Conservation (phyloP, 768 basidiomycete species). For the Favolaschia claudopus region DNA sequence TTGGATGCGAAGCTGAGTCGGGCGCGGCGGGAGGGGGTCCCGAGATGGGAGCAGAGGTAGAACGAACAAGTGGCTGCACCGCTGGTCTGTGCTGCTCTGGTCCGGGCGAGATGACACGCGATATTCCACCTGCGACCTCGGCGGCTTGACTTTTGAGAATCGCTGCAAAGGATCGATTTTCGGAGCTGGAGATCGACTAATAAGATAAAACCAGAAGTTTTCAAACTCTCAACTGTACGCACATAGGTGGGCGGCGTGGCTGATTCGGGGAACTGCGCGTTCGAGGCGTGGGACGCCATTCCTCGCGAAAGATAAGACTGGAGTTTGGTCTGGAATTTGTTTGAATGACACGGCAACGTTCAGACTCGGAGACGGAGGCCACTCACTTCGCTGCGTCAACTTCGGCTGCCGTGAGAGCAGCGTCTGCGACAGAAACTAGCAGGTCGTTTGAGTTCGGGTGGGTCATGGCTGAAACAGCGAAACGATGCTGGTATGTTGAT, state of each 20-base stretch:
- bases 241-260: background rate
- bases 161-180: no score
- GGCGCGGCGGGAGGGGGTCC: no score
- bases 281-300: background rate
- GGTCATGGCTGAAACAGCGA: no score
- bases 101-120: no score
- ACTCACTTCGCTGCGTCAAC: background rate
- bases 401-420: background rate
- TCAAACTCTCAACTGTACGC: background rate
- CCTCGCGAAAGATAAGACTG: background rate
- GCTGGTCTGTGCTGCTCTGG: no score
- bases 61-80: no score
- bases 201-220: background rate
- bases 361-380: background rate
- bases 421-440: background rate
- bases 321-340: background rate
- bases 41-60: no score
- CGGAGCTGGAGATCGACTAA: background rate
- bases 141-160: no score
- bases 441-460: no score
- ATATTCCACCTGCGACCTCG: no score
- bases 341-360: background rate
- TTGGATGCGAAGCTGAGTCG: no score
- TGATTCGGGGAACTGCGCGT: background rate
- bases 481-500: no score